Base-by-base conservation (phyloP, 225 moss, liverwort and hornwort genomes). In the Physcomitrium patens region DNA sequence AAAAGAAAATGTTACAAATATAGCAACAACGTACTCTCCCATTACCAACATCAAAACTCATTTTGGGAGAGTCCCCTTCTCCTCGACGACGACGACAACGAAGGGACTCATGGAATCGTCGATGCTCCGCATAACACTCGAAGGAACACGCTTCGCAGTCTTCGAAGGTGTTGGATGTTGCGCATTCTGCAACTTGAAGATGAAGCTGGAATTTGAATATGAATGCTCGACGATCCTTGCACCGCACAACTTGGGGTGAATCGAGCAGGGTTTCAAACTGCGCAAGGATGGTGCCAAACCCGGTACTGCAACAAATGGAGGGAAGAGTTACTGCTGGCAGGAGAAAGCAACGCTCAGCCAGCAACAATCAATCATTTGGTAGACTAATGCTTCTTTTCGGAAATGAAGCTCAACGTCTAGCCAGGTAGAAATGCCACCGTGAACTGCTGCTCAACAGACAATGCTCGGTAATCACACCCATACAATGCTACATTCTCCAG, bases 381-480 rank as follows among this genome's bases (percentile, higher is more conserved):
- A n/a, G n/a, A n/a, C n/a, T n/a, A 12, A 73, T 73, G 76, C 68
- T 86, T 9, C 67, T 82, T n/a, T 79, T 79, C 48, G 82, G 79
- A n/a, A n/a, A 66, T 79, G 81, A 81, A 85, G 79, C 73, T 67
- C 20, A 70, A 74, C 19, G 23, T 20, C 0, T 63, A 64, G 5
- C 67, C 82, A 50, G 71, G 63, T n/a, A 23, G 76, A 79, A 59
- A 66, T 79, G 58, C 60, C 82, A 19, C 73, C 76, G 17, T 79
- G 77, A 56, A 70, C 79, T 23, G 63, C 82, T 48, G 54, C 73
- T 4, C 76, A 82, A 12, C 15, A 82, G n/a, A n/a, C n/a, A n/a
- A n/a, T n/a, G n/a, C n/a, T n/a, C n/a, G n/a, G n/a, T n/a, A n/a
- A n/a, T n/a, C n/a, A n/a, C n/a, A n/a, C n/a, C n/a, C n/a, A 13